These are phyloP conservation scores for Diaporthe eres DNA, from an alignment of 2,329 filamentous ascomycete genomes.

Conservation along the genomic window DNA sequence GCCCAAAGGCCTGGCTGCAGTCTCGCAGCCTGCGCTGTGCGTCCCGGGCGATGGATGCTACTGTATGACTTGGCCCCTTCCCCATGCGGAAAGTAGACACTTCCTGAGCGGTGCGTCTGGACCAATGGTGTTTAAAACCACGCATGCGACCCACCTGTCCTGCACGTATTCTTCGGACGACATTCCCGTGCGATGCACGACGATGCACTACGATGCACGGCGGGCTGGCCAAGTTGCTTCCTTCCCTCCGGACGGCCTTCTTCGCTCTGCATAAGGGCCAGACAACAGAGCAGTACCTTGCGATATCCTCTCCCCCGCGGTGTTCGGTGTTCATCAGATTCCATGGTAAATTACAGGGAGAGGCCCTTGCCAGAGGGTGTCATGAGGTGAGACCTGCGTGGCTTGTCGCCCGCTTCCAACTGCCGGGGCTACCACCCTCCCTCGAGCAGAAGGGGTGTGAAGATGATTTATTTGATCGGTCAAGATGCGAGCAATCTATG, in stretches of 20 bases:
- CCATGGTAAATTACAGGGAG: neutral
- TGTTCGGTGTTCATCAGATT: neutral
- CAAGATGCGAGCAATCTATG: neutral
- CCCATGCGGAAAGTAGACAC: neutral
- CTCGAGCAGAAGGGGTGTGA: neutral
- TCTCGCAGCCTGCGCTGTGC: neutral
- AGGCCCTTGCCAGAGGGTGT: neutral
- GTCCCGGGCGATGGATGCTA: neutral
- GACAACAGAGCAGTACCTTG: slow-evolving; percentile 19
- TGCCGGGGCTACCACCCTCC: slow-evolving; percentile 30
- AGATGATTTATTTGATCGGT: neutral
- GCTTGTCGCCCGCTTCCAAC: slow-evolving; percentile 26
- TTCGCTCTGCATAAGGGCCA: slow-evolving; percentile 7
- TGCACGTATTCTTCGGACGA: slow-evolving; percentile 21
- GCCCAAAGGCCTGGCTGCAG: neutral
- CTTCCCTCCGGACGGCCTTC: neutral
- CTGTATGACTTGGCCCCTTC: slow-evolving; percentile 6
- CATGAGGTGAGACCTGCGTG: slow-evolving; percentile 15
- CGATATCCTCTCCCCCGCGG: neutral
- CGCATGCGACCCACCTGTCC: slow-evolving; percentile 1
- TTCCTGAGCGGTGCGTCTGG: neutral
- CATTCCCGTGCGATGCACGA: slow-evolving; percentile 10
- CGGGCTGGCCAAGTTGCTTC: neutral
- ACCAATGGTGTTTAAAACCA: neutral
- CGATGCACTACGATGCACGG: neutral